Conservation (phyloP, 2,329 filamentous ascomycete species). For the Myriosclerotinia curreyana region DNA sequence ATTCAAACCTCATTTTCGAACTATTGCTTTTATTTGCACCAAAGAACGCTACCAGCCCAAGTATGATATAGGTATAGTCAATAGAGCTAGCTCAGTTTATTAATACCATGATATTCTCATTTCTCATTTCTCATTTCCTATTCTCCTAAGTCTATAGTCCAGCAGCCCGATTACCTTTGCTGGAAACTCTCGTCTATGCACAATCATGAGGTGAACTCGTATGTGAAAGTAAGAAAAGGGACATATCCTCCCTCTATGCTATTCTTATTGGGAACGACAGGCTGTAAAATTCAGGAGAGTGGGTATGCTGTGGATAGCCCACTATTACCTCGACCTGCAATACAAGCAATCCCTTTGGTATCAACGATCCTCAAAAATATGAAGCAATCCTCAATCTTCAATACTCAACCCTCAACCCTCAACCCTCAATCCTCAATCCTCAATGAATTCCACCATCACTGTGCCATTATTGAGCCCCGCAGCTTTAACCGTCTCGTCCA, state of each 20-base stretch:
- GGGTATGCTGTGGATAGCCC: background rate
- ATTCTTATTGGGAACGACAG: background rate
- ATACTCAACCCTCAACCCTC: too few species aligned
- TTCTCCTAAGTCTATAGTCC: slow-evolving; percentile 7
- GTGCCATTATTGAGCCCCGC: slow-evolving; percentile 88
- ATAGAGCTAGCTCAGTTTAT: background rate
- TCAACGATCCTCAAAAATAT: slow-evolving; percentile 5
- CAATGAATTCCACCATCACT: slow-evolving; percentile 89
- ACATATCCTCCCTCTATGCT: background rate
- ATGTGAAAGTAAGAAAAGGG: background rate
- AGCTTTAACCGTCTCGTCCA: slow-evolving; percentile 73
- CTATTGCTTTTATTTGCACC: too few species aligned
- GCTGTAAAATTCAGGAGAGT: background rate
- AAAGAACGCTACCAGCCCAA: background rate
- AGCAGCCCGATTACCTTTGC: slow-evolving; percentile 3
- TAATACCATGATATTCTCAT: slow-evolving; percentile 7
- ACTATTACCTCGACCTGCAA: slow-evolving; percentile 10
- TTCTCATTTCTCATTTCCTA: slow-evolving; percentile 13
- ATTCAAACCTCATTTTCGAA: too few species aligned
- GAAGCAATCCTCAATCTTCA: slow-evolving; percentile 28
- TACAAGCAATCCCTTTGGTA: slow-evolving; percentile 15
- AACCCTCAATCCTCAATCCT: slow-evolving; percentile 40
- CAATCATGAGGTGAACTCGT: slow-evolving; percentile 8
- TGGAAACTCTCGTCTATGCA: slow-evolving; percentile 8
- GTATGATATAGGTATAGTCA: too few species aligned